A percentile compares a stretch with the other conserved stretches of the same genome.
phyloP scores from a whole-genome alignment of 1,284 basidiomycete genomes.

The Thecaphora frezii region DNA sequence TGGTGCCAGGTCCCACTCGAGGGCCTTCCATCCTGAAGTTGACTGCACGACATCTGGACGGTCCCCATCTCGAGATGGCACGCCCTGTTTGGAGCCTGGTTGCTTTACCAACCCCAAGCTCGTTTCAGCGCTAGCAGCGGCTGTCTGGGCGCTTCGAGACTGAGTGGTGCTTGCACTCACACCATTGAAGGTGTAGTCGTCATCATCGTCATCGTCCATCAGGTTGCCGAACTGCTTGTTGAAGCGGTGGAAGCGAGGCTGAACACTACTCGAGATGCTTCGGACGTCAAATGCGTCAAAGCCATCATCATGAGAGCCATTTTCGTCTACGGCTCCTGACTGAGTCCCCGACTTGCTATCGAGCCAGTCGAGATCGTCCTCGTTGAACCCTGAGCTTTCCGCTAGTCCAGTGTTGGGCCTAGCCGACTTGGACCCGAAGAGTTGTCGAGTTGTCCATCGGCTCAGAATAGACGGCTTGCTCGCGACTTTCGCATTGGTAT shows the following conservation, averaged over 20 bases:
- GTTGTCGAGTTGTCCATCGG: constrained; percentile 22
- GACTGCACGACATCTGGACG: too few species aligned
- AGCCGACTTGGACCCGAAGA: constrained; percentile 14
- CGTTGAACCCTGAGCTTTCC: constrained; percentile 8
- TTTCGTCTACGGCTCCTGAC: neutral
- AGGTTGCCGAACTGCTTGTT: too few species aligned
- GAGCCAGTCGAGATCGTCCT: constrained; percentile 29
- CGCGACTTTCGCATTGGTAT: neutral
- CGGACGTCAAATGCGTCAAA: neutral
- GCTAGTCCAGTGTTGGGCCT: constrained; percentile 13
- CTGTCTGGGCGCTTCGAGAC: neutral
- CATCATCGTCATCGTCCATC: constrained; percentile 12
- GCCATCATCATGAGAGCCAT: neutral
- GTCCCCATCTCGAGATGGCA: too few species aligned
- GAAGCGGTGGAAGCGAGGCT: too few species aligned
- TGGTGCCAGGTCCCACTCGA: too few species aligned
- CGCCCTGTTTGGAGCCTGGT: too few species aligned
- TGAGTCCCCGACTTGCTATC: constrained; percentile 16
- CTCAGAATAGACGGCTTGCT: constrained; percentile 16
- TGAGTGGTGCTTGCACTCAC: constrained; percentile 7
- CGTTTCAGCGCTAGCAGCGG: too few species aligned
- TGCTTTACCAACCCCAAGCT: too few species aligned
- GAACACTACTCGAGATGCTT: too few species aligned
- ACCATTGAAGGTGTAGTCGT: constrained; percentile 17
- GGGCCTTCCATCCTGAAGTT: too few species aligned